Conservation (phyloP, 805 yeast species). For the Metschnikowia anglica region DNA sequence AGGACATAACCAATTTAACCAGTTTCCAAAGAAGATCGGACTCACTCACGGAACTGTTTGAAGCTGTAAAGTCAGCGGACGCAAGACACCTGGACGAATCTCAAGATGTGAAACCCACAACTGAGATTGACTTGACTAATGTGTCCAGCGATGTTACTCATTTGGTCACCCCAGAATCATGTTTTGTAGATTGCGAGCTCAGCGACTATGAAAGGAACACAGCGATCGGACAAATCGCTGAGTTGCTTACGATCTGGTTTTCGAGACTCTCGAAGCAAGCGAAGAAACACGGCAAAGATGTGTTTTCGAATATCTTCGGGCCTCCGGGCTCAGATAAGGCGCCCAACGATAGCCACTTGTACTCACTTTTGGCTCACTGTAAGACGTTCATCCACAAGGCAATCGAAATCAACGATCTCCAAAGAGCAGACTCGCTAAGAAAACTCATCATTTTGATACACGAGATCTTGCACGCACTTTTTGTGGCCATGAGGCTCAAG, state of each 20-base stretch:
- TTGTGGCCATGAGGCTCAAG: slow-evolving; percentile 18
- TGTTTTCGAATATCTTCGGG: slow-evolving; percentile 21
- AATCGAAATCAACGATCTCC: slow-evolving; percentile 15
- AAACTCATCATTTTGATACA: slow-evolving; percentile 27
- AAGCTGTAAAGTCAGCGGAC: not conserved
- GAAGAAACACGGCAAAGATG: slow-evolving; percentile 10
- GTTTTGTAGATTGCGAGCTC: slow-evolving; percentile 17
- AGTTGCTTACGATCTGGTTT: slow-evolving; percentile 27
- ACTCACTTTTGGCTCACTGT: slow-evolving; percentile 18
- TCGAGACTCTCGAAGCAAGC: slow-evolving; percentile 15
- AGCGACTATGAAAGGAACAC: slow-evolving; percentile 24
- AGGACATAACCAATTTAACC: slow-evolving; percentile 15
- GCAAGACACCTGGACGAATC: slow-evolving; percentile 16
- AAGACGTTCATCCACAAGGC: slow-evolving; percentile 21
- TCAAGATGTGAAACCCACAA: not conserved
- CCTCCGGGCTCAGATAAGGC: slow-evolving; percentile 19
- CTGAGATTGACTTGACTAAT: not conserved
- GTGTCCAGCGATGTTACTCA: not conserved
- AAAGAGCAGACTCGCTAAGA: slow-evolving; percentile 23
- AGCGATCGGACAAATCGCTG: slow-evolving; percentile 20
- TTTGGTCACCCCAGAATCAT: not conserved
- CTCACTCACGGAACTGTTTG: slow-evolving; percentile 2
- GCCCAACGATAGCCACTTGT: slow-evolving; percentile 19
- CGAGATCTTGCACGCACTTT: slow-evolving; percentile 27
- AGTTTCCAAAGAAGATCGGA: slow-evolving; percentile 1